Evolutionary conservation across 164 flowering plant species (phyloP).

Genomic region (Chloranthus sessilifolius): DNA sequence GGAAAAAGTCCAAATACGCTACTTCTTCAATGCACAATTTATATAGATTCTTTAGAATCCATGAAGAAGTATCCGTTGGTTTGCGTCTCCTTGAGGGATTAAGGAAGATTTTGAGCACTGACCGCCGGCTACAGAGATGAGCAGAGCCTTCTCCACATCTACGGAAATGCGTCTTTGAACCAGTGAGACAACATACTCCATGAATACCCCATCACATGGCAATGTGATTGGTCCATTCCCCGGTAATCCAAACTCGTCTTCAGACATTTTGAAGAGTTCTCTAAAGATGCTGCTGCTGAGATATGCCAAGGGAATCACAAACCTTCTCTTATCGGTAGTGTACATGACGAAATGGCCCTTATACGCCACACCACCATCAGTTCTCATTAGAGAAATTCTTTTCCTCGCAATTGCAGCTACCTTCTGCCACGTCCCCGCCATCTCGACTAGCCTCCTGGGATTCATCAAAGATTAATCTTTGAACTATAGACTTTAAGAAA

Average conservation of each 20-base stretch:
- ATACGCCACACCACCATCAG: too few relatives aligned
- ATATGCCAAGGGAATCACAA: not conserved
- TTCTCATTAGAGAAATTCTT: too few relatives aligned
- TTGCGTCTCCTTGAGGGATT: not conserved
- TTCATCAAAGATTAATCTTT: too few relatives aligned
- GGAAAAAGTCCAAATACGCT: too few relatives aligned
- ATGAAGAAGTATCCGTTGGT: slow-evolving; percentile 1
- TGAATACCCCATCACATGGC: slow-evolving; percentile 10
- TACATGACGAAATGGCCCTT: slow-evolving; percentile 5
- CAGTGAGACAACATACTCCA: slow-evolving; percentile 8
- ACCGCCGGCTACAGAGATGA: not conserved
- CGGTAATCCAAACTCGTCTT: slow-evolving; percentile 9
- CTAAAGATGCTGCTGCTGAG: slow-evolving; percentile 9
- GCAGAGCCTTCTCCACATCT: slow-evolving; percentile 5
- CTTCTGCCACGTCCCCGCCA: too few relatives aligned
- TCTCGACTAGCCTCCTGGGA: too few relatives aligned
- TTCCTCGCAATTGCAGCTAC: too few relatives aligned
- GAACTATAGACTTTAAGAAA: too few relatives aligned
- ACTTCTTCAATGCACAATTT: too few relatives aligned
- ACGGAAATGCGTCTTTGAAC: not conserved
- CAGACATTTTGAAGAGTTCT: slow-evolving; percentile 14
- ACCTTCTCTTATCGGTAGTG: slow-evolving; percentile 4
- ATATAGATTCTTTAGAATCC: not conserved
- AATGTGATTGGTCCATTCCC: slow-evolving; percentile 7
- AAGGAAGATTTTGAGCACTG: not conserved